Percentiles rank a stretch among this genome's conserved stretches.
Conservation (phyloP, 1,284 basidiomycete species). For the Athelia psychrophila region DNA sequence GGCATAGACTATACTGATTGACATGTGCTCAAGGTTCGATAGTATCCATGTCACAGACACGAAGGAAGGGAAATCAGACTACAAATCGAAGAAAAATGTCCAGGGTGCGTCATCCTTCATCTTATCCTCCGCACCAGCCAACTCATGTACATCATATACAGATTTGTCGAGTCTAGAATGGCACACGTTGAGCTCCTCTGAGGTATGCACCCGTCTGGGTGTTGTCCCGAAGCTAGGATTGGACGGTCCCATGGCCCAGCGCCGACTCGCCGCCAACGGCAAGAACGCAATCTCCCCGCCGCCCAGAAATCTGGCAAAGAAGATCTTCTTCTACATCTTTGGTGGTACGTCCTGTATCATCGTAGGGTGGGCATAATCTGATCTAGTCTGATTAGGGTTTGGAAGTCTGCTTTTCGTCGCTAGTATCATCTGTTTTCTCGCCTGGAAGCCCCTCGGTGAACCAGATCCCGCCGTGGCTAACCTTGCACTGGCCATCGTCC, state of each 20-base stretch:
- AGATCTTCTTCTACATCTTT: slow-evolving; percentile 43
- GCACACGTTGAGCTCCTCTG: slow-evolving; percentile 45
- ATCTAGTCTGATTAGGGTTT: slow-evolving; percentile 21
- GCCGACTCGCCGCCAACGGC: slow-evolving; percentile 43
- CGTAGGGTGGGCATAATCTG: not conserved
- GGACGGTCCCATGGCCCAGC: slow-evolving; percentile 44
- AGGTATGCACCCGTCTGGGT: slow-evolving; percentile 47
- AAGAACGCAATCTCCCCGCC: slow-evolving; percentile 47
- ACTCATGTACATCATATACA: slow-evolving; percentile 10
- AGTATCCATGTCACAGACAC: slow-evolving; percentile 21
- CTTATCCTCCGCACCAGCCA: not conserved
- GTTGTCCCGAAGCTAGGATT: slow-evolving; percentile 45
- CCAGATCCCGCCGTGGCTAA: slow-evolving; percentile 43
- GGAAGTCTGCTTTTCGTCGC: slow-evolving; percentile 56
- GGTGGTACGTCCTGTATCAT: slow-evolving; percentile 34
- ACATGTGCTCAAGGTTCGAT: not conserved
- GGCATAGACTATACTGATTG: not conserved
- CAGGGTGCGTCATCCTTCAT: slow-evolving; percentile 15
- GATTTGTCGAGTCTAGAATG: slow-evolving; percentile 47
- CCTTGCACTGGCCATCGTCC: slow-evolving; percentile 46
- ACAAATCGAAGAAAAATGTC: slow-evolving; percentile 10
- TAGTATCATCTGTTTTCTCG: slow-evolving; percentile 44
- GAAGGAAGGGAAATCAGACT: slow-evolving; percentile 12
- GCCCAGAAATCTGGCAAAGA: slow-evolving; percentile 35
- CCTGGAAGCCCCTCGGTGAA: slow-evolving; percentile 50